Base-by-base conservation (phyloP, 345 rosid species). In the Citrus medica region DNA sequence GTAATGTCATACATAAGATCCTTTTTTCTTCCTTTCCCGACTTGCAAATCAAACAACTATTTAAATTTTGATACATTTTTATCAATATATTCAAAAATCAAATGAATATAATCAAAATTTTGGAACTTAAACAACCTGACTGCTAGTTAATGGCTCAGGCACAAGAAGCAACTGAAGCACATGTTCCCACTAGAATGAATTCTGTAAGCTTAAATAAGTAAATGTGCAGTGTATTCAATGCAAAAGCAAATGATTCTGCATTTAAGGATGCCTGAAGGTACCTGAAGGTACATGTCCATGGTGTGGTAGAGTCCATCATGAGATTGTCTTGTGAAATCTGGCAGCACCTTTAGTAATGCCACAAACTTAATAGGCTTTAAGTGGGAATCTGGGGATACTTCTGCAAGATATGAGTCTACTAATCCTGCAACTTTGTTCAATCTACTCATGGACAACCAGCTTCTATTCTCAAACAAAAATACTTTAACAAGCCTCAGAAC, bases 271-370 rank as follows among this genome's bases (percentile, higher is more conserved):
- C 92, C 92, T 88, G 72, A 35, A 88, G 55, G 69, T 88, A 91
- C 92, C 92, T 88, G 74, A 35, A 88, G 55, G 69, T 88, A 91
- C 40, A 87, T 76, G 79, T 88, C 90, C 33, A 88, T 87, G 79
- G 91, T 86, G 12, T 72, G 82, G 79, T 86, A 88, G 65, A 88
- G 79, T 48, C 40, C 67, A 56, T 88, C 89, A 51, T 74, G 78
- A 63, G 82, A 88, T 59, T 81, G 80, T 80, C 90, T 85, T 51
- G 86, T 86, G 71, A 76, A 73, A 76, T 85, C 89, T 0, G 91
- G 92, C 67, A 91, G 46, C 72, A 78, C 64, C 76, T 38, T 64
- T 67, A 84, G 62, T 42, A 89, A 74, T 35, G 83, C 86, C 56
- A 80, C 74, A 46, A 89, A 91, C 75, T 74, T 83, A 27, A 76